A percentile compares a stretch with the other conserved stretches of the same genome.
Conservation (phyloP, 2,329 filamentous ascomycete genomes). For the Clonostachys chloroleuca region DNA sequence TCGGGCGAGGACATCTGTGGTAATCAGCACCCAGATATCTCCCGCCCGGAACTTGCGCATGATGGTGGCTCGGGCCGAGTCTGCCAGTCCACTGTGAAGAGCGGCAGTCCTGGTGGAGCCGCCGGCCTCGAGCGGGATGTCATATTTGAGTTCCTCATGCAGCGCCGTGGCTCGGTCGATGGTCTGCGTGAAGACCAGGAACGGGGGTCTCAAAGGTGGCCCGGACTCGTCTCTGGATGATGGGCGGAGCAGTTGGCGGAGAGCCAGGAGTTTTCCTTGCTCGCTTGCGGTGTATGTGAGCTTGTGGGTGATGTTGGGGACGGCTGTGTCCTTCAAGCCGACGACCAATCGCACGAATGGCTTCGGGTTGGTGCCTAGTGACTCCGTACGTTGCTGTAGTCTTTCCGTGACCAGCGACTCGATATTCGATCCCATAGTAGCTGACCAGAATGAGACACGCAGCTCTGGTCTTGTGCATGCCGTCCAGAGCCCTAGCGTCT, state of each 20-base stretch:
- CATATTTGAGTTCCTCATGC: slow-evolving; percentile 86
- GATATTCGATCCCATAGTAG: slow-evolving; percentile 92
- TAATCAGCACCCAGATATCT: slow-evolving; percentile 95
- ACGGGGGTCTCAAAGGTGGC: slow-evolving; percentile 72
- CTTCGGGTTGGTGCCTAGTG: slow-evolving; percentile 26
- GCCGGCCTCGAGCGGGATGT: slow-evolving; percentile 85
- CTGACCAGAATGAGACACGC: slow-evolving; percentile 84
- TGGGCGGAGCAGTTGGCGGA: slow-evolving; percentile 85
- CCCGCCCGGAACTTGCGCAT: slow-evolving; percentile 89
- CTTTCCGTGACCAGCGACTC: slow-evolving; percentile 73
- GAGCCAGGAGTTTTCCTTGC: slow-evolving; percentile 84
- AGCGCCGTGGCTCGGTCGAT: slow-evolving; percentile 86
- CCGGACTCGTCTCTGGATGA: slow-evolving; percentile 50
- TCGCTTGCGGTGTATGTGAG: slow-evolving; percentile 90
- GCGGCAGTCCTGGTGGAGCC: slow-evolving; percentile 82
- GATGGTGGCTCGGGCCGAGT: slow-evolving; percentile 69
- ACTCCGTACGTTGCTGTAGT: slow-evolving; percentile 48
- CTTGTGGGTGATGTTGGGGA: slow-evolving; percentile 87
- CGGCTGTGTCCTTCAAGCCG: slow-evolving; percentile 92
- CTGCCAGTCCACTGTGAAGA: slow-evolving; percentile 81
- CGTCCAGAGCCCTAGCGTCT: slow-evolving; percentile 81
- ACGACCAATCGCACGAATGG: slow-evolving; percentile 81
- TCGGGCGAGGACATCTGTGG: slow-evolving; percentile 86
- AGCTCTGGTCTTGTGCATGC: slow-evolving; percentile 69
- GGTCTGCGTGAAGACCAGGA: slow-evolving; percentile 94